A percentile compares a stretch with the other conserved stretches of the same genome.
These are phyloP conservation scores for Abelmoschus esculentus DNA, from an alignment of 345 rosid genomes.

Conservation along the genomic window DNA sequence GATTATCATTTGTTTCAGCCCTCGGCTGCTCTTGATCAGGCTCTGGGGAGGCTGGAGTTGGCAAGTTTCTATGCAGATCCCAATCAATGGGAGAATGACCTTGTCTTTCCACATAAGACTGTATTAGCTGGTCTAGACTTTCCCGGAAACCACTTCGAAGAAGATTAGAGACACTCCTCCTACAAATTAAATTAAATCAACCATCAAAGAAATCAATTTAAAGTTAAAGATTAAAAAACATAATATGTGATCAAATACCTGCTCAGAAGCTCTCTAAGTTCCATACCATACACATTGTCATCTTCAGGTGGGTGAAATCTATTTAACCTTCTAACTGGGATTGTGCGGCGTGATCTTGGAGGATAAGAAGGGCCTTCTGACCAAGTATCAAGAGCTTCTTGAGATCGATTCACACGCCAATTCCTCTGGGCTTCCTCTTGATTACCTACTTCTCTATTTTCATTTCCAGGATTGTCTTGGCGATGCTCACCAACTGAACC, in stretches of 20 bases:
- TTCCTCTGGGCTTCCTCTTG: conserved; percentile 39
- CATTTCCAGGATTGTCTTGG: conserved; percentile 41
- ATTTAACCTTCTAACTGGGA: conserved; percentile 64
- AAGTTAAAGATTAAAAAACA: not conserved
- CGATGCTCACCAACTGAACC: conserved; percentile 45
- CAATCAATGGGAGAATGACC: conserved; percentile 81
- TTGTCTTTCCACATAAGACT: conserved; percentile 90
- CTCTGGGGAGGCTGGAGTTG: conserved; percentile 55
- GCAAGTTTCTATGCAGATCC: conserved; percentile 82
- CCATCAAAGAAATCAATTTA: not conserved
- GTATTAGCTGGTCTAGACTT: conserved; percentile 92
- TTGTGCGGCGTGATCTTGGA: conserved; percentile 52
- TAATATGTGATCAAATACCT: conserved; percentile 42
- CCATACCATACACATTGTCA: conserved; percentile 91
- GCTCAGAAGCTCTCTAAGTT: conserved; percentile 93
- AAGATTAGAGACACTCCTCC: conserved; percentile 97
- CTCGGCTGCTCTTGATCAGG: conserved; percentile 57
- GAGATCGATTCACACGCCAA: conserved; percentile 56
- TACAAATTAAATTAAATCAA: conserved; percentile 22
- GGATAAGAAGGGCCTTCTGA: conserved; percentile 49
- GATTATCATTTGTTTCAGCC: conserved; percentile 54
- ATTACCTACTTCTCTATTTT: conserved; percentile 33
- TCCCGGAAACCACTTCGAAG: conserved; percentile 98
- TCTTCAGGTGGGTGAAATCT: conserved; percentile 95
- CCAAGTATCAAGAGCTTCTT: conserved; percentile 56